phyloP scores from a whole-genome alignment of 148 eudicot species.

The Dianthus caryophyllus region DNA sequence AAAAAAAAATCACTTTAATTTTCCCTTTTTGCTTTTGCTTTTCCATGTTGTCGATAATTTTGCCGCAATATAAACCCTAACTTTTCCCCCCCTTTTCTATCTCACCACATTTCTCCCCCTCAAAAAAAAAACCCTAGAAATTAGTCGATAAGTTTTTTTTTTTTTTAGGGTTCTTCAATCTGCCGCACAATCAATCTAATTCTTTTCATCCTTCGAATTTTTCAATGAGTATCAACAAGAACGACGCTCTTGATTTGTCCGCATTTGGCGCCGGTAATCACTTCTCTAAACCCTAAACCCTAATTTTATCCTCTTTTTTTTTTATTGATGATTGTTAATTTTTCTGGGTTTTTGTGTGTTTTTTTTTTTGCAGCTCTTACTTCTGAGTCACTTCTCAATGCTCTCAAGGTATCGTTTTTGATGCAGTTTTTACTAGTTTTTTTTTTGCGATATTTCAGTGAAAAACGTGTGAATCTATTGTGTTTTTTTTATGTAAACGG shows the following conservation, averaged over 20 bases:
- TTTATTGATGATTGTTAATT: not conserved
- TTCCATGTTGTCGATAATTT: too few species aligned
- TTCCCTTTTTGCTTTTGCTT: too few species aligned
- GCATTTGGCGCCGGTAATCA: conserved; percentile 20
- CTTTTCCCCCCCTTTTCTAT: too few species aligned
- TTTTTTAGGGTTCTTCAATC: conserved; percentile 11
- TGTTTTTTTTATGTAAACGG: too few species aligned
- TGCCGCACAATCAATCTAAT: not conserved
- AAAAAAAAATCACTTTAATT: too few species aligned
- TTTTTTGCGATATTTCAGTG: too few species aligned
- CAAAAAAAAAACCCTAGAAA: too few species aligned
- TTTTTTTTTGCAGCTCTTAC: conserved; percentile 13
- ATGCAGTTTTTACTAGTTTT: too few species aligned
- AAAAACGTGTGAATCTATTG: too few species aligned
- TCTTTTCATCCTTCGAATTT: too few species aligned
- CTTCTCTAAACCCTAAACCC: not conserved
- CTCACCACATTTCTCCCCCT: not conserved
- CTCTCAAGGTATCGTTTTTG: conserved; percentile 19
- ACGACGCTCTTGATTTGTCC: conserved; percentile 21
- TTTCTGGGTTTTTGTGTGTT: not conserved
- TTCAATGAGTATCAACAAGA: conserved; percentile 11
- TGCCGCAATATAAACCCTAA: too few species aligned
- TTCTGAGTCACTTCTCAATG: conserved; percentile 18
- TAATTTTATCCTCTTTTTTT: not conserved
- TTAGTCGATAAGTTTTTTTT: too few species aligned